Evolutionary conservation across 2,329 filamentous ascomycete genomes (phyloP), one percentile per base, ranked within the genome.

Genomic region (Calonectria multiphialidica): DNA sequence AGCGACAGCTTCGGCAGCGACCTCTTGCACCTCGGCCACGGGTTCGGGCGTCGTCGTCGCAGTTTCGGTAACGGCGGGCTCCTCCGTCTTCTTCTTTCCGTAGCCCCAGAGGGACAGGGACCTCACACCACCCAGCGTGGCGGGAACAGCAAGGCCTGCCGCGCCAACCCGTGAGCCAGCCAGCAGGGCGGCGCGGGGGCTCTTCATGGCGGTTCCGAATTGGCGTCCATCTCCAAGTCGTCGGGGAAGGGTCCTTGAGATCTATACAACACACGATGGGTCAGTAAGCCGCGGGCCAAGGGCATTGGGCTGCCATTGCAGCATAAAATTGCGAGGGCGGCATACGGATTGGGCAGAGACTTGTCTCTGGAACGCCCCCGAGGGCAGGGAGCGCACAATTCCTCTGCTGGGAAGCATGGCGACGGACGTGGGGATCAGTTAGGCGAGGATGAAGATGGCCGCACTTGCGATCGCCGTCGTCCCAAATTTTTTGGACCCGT

Each of bases 361-460:
- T 66, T 80, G 81, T 75, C 80, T 82, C 73, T 80, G 80, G 47
- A 79, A 59, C 66, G 79, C 78, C 73, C 77, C 75, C 49, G 83
- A 81, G 74, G 84, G 81, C 68, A 85, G 73, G 66, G 84, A 83
- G 75, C 83, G 83, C 76, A 82, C 80, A 77, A 86, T 81, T 79
- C 84, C 85, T 84, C 85, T 84, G 74, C 85, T 86, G 70, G 85
- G 84, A 79, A 87, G 82, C 86, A 87, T 87, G 71, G 76, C 82
- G 81, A 75, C 79, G 78, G 72, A 70, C 66, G 75, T 78, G 72
- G 74, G 69, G 65, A 72, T 78, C 70, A 70, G 71, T 71, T 74
- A 75, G 71, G 53, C 70, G 55, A 64, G 67, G 55, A 75, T 71
- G 68, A 76, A 40, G 76, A 71, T 72, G 77, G 57, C 68, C 74